These are phyloP conservation scores for Mycena rosella DNA, from an alignment of 768 basidiomycete species.

Conservation along the genomic window DNA sequence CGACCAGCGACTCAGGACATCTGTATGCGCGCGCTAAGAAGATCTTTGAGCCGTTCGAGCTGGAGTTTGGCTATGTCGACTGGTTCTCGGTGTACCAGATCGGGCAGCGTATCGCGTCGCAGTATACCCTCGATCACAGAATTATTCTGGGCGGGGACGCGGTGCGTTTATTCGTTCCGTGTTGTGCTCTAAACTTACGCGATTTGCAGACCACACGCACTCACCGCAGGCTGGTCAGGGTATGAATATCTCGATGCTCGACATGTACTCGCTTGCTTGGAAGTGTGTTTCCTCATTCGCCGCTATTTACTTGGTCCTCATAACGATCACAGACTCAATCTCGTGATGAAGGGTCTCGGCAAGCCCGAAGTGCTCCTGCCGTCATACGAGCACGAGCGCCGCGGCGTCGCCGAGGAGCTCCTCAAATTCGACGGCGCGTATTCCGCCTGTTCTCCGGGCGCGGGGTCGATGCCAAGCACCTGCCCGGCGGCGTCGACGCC, in stretches of 20 bases:
- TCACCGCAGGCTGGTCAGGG: no score
- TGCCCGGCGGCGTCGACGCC: conserved; percentile 31
- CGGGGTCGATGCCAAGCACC: conserved; percentile 31
- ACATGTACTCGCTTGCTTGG: no score
- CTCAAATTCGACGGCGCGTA: conserved; percentile 58
- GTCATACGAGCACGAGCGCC: conserved; percentile 55
- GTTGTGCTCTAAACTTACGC: conserved; percentile 19
- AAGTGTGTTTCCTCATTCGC: no score
- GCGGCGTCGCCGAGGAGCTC: conserved; percentile 53
- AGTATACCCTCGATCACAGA: conserved; percentile 49
- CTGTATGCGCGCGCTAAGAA: conserved; percentile 39
- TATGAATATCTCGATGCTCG: no score
- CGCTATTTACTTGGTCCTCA: no score
- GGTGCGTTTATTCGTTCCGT: conserved; percentile 17
- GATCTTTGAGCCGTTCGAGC: conserved; percentile 39
- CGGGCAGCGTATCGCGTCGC: no score
- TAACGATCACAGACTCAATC: no score
- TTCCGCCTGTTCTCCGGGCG: conserved; percentile 51
- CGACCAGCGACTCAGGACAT: conserved; percentile 36
- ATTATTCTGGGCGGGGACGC: conserved; percentile 59
- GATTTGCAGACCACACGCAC: conserved; percentile 34
- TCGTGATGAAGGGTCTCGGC: no score
- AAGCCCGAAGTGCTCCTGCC: conserved; percentile 35
- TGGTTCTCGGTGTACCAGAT: conserved; percentile 57
- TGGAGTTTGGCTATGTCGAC: conserved; percentile 44